Evolutionary conservation across 139 green algal genomes (phyloP), one percentile per base, ranked within the genome.

Genomic region (Spirogloea muscicola): DNA sequence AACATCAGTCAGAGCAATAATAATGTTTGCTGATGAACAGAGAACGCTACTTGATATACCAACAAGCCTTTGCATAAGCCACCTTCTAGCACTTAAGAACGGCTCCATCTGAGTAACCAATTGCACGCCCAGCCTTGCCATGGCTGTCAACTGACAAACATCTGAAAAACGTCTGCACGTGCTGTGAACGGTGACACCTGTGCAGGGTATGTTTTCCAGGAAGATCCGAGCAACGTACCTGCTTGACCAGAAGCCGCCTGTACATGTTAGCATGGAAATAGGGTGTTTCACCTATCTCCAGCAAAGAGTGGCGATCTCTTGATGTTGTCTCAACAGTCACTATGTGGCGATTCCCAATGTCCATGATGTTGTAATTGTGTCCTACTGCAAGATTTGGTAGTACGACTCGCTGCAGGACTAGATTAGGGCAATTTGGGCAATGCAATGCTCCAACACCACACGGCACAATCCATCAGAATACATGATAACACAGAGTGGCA

Each of bases 361-460:
- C 71, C 61, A 74, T 74, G 25, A 76, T 58, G 25, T 79, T 79
- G 71, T 79, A 79, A 42, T 79, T 79, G 33, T 79, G 71, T 2
- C 71, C 71, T 31, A 39, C 49, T 27, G 61, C 37, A 16, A 79
- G 27, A 3, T 18, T 18, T 9, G 25, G 38, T 5, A 61, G 16
- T 63, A 36, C 25, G 43, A 77, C 71, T 3, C 71, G 38, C 71
- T 76, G 49, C 51, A 13, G 33, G 7, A 68, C 21, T n/a, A n/a
- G n/a, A n/a, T n/a, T n/a, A n/a, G n/a, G n/a, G n/a, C n/a, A n/a
- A n/a, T n/a, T n/a, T n/a, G n/a, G n/a, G n/a, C n/a, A n/a, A n/a
- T n/a, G n/a, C n/a, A n/a, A n/a, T n/a, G n/a, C n/a, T n/a, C n/a
- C n/a, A n/a, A n/a, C n/a, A n/a, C n/a, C n/a, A n/a, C n/a, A n/a